A percentile compares a stretch with the other conserved stretches of the same genome.
These are phyloP conservation scores for Dillenia turbinata DNA, from an alignment of 164 flowering plant species.

Conservation along the genomic window DNA sequence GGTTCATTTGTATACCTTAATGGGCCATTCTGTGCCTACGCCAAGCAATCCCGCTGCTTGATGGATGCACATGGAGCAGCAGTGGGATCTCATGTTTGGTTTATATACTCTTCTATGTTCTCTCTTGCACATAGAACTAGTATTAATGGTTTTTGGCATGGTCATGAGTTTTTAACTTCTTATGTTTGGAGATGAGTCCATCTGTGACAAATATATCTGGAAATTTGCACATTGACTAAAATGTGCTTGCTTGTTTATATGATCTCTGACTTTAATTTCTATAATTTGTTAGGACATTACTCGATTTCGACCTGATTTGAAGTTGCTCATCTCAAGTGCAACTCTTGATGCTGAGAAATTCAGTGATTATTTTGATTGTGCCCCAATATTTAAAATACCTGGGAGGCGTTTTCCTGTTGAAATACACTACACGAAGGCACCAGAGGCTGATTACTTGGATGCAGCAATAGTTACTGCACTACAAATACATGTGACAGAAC, in stretches of 20 bases:
- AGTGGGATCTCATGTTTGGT: too few species aligned
- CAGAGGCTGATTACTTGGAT: slow-evolving; percentile 93
- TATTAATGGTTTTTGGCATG: too few species aligned
- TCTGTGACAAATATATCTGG: too few species aligned
- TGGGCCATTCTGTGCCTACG: too few species aligned
- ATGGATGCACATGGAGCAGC: too few species aligned
- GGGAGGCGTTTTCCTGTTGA: slow-evolving; percentile 96
- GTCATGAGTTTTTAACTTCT: too few species aligned
- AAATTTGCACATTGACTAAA: too few species aligned
- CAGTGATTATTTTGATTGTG: slow-evolving; percentile 90
- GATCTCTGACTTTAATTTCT: background rate
- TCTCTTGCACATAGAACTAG: too few species aligned
- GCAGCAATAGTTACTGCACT: slow-evolving; percentile 91
- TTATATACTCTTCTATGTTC: too few species aligned
- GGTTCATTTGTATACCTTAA: too few species aligned
- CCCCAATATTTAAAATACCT: slow-evolving; percentile 90
- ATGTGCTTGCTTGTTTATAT: background rate
- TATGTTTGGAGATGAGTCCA: too few species aligned
- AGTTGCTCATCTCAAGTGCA: slow-evolving; percentile 96
- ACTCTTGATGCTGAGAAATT: slow-evolving; percentile 98
- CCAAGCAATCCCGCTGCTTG: too few species aligned
- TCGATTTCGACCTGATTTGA: slow-evolving; percentile 83
- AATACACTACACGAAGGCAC: slow-evolving; percentile 83
- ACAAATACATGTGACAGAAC: slow-evolving; percentile 79
- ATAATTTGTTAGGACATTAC: slow-evolving; percentile 65